These are phyloP conservation scores for Rhododendron kiyosumense DNA, from an alignment of 148 eudicot species.

Conservation along the genomic window DNA sequence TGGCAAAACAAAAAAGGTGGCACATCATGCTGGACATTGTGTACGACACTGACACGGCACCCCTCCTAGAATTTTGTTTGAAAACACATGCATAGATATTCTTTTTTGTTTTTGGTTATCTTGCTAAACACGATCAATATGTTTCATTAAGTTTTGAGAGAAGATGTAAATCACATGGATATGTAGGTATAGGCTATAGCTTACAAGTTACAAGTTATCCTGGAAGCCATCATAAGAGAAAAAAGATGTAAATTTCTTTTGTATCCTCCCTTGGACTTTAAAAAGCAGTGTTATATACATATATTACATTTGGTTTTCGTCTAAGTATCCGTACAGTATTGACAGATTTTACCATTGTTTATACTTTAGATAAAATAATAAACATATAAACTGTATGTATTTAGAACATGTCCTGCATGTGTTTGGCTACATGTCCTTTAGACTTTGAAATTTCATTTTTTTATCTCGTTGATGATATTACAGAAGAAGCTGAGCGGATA, in stretches of 20 bases:
- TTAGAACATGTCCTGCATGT: neutral
- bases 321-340: neutral
- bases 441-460: too few species aligned
- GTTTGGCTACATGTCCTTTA: neutral
- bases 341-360: neutral
- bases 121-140: neutral
- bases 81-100: neutral
- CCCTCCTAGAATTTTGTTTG: neutral
- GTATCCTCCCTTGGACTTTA: neutral
- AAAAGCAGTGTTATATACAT: neutral
- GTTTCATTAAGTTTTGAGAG: neutral
- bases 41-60: neutral
- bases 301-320: neutral
- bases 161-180: neutral
- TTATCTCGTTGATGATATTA: neutral
- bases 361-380: neutral
- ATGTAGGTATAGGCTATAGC: neutral
- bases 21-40: neutral
- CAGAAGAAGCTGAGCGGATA: slow-evolving; percentile 95
- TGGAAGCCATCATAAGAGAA: neutral
- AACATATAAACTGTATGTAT: neutral
- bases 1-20: neutral
- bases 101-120: neutral
- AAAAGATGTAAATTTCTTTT: neutral
- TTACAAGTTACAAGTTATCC: neutral